Base-by-base conservation (phyloP, 176 grass and related monocot species). In the Olyra latifolia region DNA sequence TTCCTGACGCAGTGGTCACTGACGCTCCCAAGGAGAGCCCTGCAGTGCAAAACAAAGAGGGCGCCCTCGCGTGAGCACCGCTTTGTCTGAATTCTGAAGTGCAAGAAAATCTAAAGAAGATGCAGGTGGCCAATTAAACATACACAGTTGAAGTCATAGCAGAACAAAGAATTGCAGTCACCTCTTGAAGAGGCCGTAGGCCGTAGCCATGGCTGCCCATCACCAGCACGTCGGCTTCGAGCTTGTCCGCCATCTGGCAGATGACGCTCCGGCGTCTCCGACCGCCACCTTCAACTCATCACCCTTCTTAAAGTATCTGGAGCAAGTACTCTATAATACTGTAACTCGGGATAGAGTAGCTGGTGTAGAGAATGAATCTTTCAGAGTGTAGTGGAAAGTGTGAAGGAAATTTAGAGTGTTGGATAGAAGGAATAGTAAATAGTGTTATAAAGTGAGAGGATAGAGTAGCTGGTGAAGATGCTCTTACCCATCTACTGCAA, bases 121-220 rank as follows among this genome's bases (percentile, higher is more conserved):
- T 48, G 23, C 20, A 30, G 43, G 24, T 30, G 20, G 46, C 23
- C 7, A 11, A 28, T 28, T 66, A 3, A 35, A 27, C 11, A 38
- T 19, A 74, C n/a, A 7, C 43, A 41, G 43, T 8, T 42, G 74
- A 48, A 41, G 52, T 65, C 58, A 32, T 44, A 43, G 39, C 2
- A 6, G 4, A 22, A 14, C 5, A 24, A 63, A 66, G 61, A 17
- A 39, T 17, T 53, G 24, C 27, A 16, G 16, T 55, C 67, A 96
- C 90, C 93, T 96, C 82, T 93, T 85, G 80, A 96, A 62, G 65
- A n/a, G n/a, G n/a, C n/a, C n/a, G n/a, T n/a, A 92, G 77, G 56
- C 87, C 87, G 45, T 96, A 92, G 39, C 93, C 87, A 87, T 93
- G 93, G 78, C 84, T 96, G 54, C 93, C 88, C 85, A 91, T 87